These are phyloP conservation scores for Bruguiera parviflora DNA, from an alignment of 345 rosid genomes.

Conservation along the genomic window DNA sequence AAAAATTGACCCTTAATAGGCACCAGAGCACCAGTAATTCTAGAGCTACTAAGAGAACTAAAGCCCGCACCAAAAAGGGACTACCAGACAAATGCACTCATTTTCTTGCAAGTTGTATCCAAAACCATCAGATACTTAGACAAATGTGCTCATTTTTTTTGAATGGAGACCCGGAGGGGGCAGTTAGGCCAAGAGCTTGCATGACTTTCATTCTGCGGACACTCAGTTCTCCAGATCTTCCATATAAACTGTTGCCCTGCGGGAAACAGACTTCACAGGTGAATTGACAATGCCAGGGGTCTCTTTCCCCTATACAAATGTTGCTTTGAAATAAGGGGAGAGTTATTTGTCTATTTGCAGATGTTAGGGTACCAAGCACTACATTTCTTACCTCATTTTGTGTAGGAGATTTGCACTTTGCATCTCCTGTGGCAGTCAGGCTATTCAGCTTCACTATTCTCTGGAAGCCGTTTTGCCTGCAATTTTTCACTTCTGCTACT, in stretches of 20 bases:
- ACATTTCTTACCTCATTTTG: conserved; percentile 17
- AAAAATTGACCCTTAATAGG: not conserved
- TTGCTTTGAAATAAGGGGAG: not conserved
- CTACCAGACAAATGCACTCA: too few relatives aligned
- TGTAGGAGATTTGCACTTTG: conserved; percentile 19
- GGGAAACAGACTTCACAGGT: not conserved
- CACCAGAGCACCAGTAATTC: not conserved
- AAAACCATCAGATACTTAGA: conserved; percentile 8
- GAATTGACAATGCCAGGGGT: not conserved
- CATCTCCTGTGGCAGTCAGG: not conserved
- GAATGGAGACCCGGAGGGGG: conserved; percentile 66
- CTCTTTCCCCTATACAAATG: not conserved
- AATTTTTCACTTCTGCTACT: not conserved
- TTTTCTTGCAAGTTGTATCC: not conserved
- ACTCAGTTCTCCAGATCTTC: conserved; percentile 32
- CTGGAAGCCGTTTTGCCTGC: not conserved
- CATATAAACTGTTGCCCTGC: conserved; percentile 23
- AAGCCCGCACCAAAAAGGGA: not conserved
- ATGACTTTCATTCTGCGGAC: conserved; percentile 52
- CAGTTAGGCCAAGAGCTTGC: conserved; percentile 51
- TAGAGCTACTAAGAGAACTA: not conserved
- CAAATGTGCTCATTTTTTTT: conserved; percentile 13
- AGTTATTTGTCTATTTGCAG: conserved; percentile 16
- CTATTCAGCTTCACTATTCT: not conserved
- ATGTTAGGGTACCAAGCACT: conserved; percentile 4